These are phyloP conservation scores for Actinomucor elegans DNA, from an alignment of 371 early-diverging fungal species.

Conservation along the genomic window DNA sequence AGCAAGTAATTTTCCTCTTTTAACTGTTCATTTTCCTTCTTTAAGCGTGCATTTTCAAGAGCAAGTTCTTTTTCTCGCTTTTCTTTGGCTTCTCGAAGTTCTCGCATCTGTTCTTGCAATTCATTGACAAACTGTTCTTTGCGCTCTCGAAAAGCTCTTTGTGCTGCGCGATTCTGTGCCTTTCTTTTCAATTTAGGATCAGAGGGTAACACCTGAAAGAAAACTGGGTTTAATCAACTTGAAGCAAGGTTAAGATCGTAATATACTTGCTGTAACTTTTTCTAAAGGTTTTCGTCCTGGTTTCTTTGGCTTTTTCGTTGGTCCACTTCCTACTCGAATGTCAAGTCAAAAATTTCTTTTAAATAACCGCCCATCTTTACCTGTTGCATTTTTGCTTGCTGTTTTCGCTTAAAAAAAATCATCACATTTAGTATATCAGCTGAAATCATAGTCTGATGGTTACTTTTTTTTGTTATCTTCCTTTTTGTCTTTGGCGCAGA, in stretches of 20 bases:
- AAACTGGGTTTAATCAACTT: no score
- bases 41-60: conserved; percentile 55
- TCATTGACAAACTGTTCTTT: conserved; percentile 64
- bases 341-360: not conserved
- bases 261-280: conserved; percentile 7
- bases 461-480: conserved; percentile 8
- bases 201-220: conserved; percentile 9
- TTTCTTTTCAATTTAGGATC: conserved; percentile 50
- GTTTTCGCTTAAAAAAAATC: no score
- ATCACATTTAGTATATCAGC: no score
- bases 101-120: conserved; percentile 64
- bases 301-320: conserved; percentile 24
- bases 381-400: not conserved
- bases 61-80: conserved; percentile 41
- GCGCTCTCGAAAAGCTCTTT: conserved; percentile 75
- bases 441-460: no score
- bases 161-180: conserved; percentile 77
- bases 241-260: no score
- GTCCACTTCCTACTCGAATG: not conserved
- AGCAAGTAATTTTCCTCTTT: conserved; percentile 29
- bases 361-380: conserved; percentile 2
- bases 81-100: conserved; percentile 66
- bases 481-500: conserved; percentile 9
- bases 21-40: conserved; percentile 56
- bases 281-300: conserved; percentile 42